phyloP scores from a whole-genome alignment of 352 stramenopile species.

The Peronosclerospora sorghi region DNA sequence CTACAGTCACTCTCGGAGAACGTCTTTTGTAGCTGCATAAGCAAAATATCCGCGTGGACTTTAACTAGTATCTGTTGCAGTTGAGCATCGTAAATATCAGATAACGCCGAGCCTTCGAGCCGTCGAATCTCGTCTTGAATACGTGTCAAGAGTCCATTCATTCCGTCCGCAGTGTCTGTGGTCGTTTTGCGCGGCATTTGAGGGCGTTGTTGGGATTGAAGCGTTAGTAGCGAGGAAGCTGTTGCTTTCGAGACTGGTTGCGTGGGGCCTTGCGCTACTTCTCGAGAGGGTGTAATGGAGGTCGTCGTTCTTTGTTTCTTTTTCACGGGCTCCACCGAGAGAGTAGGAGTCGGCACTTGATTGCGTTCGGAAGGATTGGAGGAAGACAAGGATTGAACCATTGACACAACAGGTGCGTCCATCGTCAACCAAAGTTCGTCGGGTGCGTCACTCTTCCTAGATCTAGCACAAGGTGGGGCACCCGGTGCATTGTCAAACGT shows the following conservation, averaged over 20 bases:
- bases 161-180: not conserved
- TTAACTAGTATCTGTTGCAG: constrained; percentile 24
- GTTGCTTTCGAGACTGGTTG: not conserved
- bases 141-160: constrained; percentile 7
- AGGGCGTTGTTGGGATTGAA: not conserved
- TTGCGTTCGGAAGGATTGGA: not conserved
- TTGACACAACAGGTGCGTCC: not conserved
- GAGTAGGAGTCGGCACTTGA: constrained; percentile 1
- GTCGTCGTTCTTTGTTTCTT: constrained; percentile 3
- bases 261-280: not conserved
- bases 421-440: constrained; percentile 8
- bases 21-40: constrained; percentile 13
- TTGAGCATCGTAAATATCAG: constrained; percentile 21
- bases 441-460: not conserved
- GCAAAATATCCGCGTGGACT: constrained; percentile 21
- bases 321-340: constrained; percentile 1
- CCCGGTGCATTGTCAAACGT: not conserved
- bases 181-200: not conserved
- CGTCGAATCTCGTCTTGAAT: constrained; percentile 22
- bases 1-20: constrained; percentile 1
- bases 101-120: constrained; percentile 4
- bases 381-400: not conserved
- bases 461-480: not conserved
- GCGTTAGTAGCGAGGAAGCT: constrained; percentile 6
- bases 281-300: constrained; percentile 5